Conservation (phyloP, 805 yeast genomes). For the Candida namnaoensis region DNA sequence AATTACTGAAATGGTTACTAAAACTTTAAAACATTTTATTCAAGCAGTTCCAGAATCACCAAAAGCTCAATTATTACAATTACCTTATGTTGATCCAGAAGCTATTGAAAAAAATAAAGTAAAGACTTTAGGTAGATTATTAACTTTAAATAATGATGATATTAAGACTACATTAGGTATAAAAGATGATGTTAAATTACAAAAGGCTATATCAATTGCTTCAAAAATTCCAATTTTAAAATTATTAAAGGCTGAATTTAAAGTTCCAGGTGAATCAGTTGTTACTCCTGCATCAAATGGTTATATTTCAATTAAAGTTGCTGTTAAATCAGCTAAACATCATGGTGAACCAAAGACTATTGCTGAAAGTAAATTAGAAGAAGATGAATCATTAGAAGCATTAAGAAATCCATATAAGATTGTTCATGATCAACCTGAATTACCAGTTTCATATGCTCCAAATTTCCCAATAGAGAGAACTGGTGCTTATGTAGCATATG, state of each 20-base stretch:
- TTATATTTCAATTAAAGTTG: slow-evolving; percentile 66
- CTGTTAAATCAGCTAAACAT: slow-evolving; percentile 66
- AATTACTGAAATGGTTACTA: slow-evolving; percentile 49
- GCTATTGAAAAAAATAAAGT: slow-evolving; percentile 33
- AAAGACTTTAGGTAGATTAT: slow-evolving; percentile 60
- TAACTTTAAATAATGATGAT: slow-evolving; percentile 48
- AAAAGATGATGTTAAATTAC: slow-evolving; percentile 28
- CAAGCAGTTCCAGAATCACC: slow-evolving; percentile 61
- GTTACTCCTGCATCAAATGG: slow-evolving; percentile 68
- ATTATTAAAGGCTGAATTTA: slow-evolving; percentile 61
- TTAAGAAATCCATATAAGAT: slow-evolving; percentile 64
- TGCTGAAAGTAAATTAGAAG: slow-evolving; percentile 29
- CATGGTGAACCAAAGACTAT: slow-evolving; percentile 28
- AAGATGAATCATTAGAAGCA: slow-evolving; percentile 55
- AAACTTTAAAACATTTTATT: slow-evolving; percentile 58
- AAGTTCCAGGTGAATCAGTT: slow-evolving; percentile 77
- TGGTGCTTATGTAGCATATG: slow-evolving; percentile 56
- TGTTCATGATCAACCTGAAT: slow-evolving; percentile 57
- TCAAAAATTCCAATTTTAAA: slow-evolving; percentile 59
- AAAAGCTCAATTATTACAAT: slow-evolving; percentile 65
- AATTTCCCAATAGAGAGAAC: slow-evolving; percentile 55
- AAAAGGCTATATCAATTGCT: slow-evolving; percentile 47
- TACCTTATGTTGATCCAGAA: slow-evolving; percentile 59
- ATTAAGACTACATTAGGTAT: slow-evolving; percentile 51
- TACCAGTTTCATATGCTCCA: slow-evolving; percentile 67